phyloP scores from a whole-genome alignment of 1,284 basidiomycete genomes.

The Leccinum griseonigrum region DNA sequence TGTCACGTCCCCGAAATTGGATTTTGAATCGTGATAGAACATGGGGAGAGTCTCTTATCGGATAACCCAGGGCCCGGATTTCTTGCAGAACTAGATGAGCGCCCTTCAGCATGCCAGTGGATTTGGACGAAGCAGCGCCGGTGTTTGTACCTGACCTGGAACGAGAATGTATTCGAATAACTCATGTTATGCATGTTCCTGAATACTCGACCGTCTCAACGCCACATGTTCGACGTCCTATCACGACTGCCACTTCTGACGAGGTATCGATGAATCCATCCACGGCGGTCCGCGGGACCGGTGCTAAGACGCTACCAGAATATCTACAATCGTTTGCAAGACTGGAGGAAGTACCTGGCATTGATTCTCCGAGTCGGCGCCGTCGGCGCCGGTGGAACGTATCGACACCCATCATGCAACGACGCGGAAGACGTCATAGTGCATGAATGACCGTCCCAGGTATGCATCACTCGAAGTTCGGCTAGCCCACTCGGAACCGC shows the following conservation, averaged over 20 bases:
- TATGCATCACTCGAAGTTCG: no score
- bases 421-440: background rate
- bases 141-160: background rate
- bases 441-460: no score
- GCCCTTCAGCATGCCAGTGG: background rate
- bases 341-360: background rate
- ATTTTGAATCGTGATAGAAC: background rate
- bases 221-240: background rate
- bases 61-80: background rate
- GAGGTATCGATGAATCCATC: background rate
- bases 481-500: no score
- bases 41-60: background rate
- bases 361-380: background rate
- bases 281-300: background rate
- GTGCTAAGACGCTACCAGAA: background rate
- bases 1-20: background rate
- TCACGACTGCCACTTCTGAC: background rate
- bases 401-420: background rate
- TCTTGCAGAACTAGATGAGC: background rate
- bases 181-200: background rate
- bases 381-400: background rate
- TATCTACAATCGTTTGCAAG: background rate
- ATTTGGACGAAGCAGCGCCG: background rate
- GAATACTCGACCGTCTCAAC: background rate
- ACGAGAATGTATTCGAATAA: background rate